These are phyloP conservation scores for Pinus albicaulis DNA, from an alignment of 75 land plant species.

Conservation along the genomic window DNA sequence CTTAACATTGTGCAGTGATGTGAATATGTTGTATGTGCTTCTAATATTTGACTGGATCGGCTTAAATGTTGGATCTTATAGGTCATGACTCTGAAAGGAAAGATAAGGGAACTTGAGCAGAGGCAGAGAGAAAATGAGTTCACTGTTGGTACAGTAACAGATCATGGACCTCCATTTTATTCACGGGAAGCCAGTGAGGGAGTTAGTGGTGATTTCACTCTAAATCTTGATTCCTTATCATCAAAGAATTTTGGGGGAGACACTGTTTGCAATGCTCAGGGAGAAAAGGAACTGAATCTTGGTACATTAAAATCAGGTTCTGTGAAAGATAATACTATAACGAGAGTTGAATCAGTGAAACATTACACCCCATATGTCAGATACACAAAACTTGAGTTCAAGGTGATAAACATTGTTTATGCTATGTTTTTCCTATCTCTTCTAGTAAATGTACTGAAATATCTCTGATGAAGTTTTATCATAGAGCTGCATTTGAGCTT, in stretches of 20 bases:
- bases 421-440: slow-evolving; percentile 1
- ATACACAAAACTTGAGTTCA: slow-evolving; percentile 90
- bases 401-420: slow-evolving; percentile 35
- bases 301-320: neutral
- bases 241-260: neutral
- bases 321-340: slow-evolving; percentile 1
- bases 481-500: too few relatives aligned
- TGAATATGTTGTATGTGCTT: neutral
- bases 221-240: neutral
- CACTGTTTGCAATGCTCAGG: neutral
- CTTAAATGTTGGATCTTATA: neutral
- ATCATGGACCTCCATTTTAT: neutral
- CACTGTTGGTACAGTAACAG: neutral
- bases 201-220: neutral
- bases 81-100: neutral
- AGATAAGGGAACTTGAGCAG: slow-evolving; percentile 4
- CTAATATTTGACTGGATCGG: neutral
- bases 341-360: slow-evolving; percentile 24
- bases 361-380: slow-evolving; percentile 70
- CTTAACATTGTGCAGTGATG: neutral
- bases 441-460: too few relatives aligned
- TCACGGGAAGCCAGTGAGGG: neutral
- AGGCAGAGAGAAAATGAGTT: neutral
- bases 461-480: too few relatives aligned
- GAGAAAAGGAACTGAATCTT: neutral